Base-by-base conservation (phyloP, 345 rosid species). In the Bretschneidera sinensis region DNA sequence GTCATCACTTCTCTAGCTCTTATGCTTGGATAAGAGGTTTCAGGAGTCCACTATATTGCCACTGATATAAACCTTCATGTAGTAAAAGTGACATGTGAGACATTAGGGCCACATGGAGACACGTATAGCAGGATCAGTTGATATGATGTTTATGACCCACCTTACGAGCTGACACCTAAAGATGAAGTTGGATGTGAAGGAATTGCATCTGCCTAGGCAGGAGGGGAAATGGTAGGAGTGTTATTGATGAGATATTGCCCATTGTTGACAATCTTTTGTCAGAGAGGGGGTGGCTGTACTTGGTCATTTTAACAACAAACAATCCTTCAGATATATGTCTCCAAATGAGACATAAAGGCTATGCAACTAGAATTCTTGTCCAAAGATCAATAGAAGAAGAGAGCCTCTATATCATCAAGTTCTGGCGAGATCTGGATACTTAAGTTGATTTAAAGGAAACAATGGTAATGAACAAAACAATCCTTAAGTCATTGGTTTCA, bases 161-260 rank as follows among this genome's bases (percentile, higher is more conserved):
- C 99, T 43, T 94, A 90, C 57, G 97, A 88, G 43, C 95, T 97
- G 5, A 90, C 97, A 0, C 99, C 97, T 0, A 96, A 88, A 48
- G 81, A 84, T 47, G 99, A 94, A 71, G 97, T 86, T 23, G 87
- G 84, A 9, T 50, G 68, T 67, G 70, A 70, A 67, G 87, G 84
- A 34, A 88, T 83, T 35, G 76, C 91, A 1, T 78, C 97, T 45
- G 78, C 97, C 61, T 94, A 96, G 97, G 99, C 96, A 20, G 97
- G 99, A 69, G 99, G 95, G 9, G 82, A 83, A 82, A 85, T 54
- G 92, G 96, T 31, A 70, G 89, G 43, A 51, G 59, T 0, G 80
- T 85, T 9, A 88, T 85, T 2, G 86, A 88, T 58, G 78, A 67
- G 71, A 85, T 88, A 28, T 59, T 88, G 70, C 86, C 85, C 1